Base-by-base conservation (phyloP, 306 rosid species). In the Cicer judaicum region DNA sequence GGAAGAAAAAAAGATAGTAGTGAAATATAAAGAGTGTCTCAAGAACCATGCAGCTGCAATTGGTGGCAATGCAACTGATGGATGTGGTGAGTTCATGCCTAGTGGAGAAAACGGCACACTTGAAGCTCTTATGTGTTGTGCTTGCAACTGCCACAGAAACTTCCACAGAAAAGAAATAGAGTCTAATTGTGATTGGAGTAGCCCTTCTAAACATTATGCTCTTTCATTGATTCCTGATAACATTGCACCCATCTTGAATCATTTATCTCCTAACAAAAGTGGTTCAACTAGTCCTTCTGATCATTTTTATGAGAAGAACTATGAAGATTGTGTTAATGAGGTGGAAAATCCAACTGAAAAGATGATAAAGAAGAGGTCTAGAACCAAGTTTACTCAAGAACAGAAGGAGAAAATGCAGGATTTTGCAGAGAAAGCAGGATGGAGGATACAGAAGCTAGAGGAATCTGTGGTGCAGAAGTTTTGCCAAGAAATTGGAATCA, bases 11-110 rank as follows among this genome's bases (percentile, higher is more conserved):
- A 75, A 67, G 47, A 19, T 71, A 2, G 10, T 65, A 39, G 52
- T 79, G 46, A 84, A 72, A 64, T 87, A 84, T 76, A 84, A 40
- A 66, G 88, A 87, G 12, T 87, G 90, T 75, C 71, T 44, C 3
- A 87, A 87, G 73, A 87, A 87, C 86, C 90, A 87, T 87, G 90
- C 90, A 73, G 90, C 90, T 42, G 42, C 83, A 46, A 73, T 84
- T 52, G 90, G 90, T 42, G 88, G 86, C 68, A 81, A 82, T 82
- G 86, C 90, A 29, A 84, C 53, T 29, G 90, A 87, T 81, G 90
- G 90, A 2, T 87, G 90, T 70, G 88, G 90, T 5, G 90, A 87
- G 64, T 84, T 84, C 83, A 84, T 84, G 88, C 59, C 86, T n/a
- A 13, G 38, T 7, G 90, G 85, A 76, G 88, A 87, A 41, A 82